Conservation (phyloP, 768 basidiomycete species). For the Leccinum imitatum region DNA sequence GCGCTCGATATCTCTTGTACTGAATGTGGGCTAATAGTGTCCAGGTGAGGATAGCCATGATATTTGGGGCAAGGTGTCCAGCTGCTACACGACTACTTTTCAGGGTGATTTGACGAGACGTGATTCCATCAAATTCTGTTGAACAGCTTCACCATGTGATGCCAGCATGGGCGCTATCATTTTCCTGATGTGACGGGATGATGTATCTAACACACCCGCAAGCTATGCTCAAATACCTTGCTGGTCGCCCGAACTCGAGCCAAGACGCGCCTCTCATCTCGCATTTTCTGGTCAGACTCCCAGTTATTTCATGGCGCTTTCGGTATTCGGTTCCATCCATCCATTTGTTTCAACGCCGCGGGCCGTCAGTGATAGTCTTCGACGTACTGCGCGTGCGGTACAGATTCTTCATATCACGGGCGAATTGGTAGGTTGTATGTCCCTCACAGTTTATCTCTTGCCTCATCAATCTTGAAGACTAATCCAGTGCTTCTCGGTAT, state of each 20-base stretch:
- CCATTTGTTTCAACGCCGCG: not conserved
- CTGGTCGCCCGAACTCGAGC: too few relatives aligned
- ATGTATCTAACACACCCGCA: not conserved
- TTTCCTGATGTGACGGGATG: not conserved
- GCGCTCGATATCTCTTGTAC: too few relatives aligned
- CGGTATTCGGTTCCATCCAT: not conserved
- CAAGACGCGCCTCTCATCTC: not conserved
- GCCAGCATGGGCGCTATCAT: not conserved
- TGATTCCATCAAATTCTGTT: not conserved
- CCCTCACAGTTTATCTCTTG: not conserved
- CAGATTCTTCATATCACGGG: slow-evolving; percentile 18
- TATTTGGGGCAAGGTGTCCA: too few relatives aligned
- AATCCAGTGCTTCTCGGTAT: slow-evolving; percentile 20
- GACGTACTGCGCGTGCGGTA: not conserved
- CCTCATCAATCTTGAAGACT: slow-evolving; percentile 12
- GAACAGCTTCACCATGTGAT: not conserved
- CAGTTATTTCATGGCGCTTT: slow-evolving; percentile 4
- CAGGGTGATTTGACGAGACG: not conserved
- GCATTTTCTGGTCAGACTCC: slow-evolving; percentile 13
- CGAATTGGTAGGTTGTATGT: slow-evolving; percentile 14
- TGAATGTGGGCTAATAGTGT: not conserved
- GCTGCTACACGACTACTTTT: not conserved
- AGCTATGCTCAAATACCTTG: not conserved
- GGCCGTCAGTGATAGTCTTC: not conserved
- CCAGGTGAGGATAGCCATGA: not conserved